A percentile compares a stretch with the other conserved stretches of the same genome.
phyloP scores from a whole-genome alignment of 2,329 filamentous ascomycete genomes.

The Akanthomyces muscarius region DNA sequence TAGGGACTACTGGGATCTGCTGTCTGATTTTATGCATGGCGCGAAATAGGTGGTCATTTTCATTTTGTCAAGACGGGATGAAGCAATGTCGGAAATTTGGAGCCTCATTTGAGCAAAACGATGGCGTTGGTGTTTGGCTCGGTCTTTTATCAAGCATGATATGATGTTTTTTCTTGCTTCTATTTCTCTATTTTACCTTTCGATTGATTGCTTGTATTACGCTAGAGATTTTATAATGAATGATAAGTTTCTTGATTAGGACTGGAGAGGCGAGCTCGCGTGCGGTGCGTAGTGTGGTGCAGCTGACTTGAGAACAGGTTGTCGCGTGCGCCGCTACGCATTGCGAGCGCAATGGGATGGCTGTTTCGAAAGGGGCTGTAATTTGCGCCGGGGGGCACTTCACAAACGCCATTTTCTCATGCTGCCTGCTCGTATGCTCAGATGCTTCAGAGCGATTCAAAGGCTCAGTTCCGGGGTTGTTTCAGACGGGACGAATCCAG shows the following conservation, averaged over 20 bases:
- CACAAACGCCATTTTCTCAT: not conserved
- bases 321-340: conserved; percentile 2
- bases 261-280: not conserved
- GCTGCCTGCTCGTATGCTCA: not conserved
- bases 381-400: not conserved
- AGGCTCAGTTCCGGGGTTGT: not conserved
- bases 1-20: conserved; percentile 2
- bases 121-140: conserved; percentile 21
- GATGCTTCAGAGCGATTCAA: not conserved
- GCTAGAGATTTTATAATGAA: conserved; percentile 17
- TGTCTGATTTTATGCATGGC: conserved; percentile 12
- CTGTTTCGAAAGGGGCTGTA: conserved; percentile 2
- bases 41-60: conserved; percentile 20
- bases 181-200: not conserved
- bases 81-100: conserved; percentile 14
- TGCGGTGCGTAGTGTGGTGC: not conserved
- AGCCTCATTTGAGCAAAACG: conserved; percentile 13
- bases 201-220: conserved; percentile 18
- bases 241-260: conserved; percentile 4
- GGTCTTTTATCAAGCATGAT: conserved; percentile 12
- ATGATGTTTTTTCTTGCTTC: conserved; percentile 9
- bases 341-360: not conserved
- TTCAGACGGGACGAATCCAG: not conserved
- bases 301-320: not conserved
- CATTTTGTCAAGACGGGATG: conserved; percentile 18